Evolutionary conservation across 305 asterid genomes (phyloP).

Genomic region (Salvia sclarea): DNA sequence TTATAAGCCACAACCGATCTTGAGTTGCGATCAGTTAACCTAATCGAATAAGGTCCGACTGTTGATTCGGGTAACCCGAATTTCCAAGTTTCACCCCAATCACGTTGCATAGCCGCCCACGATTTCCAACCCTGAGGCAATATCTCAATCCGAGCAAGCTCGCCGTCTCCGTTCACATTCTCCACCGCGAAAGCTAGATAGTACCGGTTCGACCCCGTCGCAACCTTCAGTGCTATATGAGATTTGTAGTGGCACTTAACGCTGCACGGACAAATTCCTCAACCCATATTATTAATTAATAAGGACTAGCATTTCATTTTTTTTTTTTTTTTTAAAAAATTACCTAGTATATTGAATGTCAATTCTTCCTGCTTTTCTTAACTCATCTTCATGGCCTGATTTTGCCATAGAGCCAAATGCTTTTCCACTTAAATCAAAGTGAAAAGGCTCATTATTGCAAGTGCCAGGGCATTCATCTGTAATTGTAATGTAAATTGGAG

Average conservation of each 20-base stretch:
- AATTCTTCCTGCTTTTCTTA: conserved; percentile 51
- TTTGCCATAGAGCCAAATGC: conserved; percentile 61
- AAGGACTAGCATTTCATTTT: too few relatives aligned
- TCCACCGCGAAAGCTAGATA: conserved; percentile 35
- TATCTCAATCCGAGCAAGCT: conserved; percentile 17
- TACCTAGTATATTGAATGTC: conserved; percentile 51
- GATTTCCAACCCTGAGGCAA: not conserved
- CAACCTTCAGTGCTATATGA: conserved; percentile 24
- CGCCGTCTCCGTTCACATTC: conserved; percentile 38
- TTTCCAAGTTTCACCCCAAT: conserved; percentile 32
- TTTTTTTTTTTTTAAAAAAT: too few relatives aligned
- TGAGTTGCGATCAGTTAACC: not conserved
- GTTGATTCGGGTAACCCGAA: not conserved
- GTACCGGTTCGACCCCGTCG: conserved; percentile 30
- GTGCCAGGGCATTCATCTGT: conserved; percentile 64
- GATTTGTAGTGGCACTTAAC: conserved; percentile 20
- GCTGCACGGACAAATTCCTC: conserved; percentile 32
- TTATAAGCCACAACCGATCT: conserved; percentile 33
- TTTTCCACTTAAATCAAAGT: conserved; percentile 76
- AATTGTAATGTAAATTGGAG: conserved; percentile 51
- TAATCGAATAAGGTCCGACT: conserved; percentile 27
- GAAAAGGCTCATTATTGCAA: conserved; percentile 41
- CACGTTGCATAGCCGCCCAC: conserved; percentile 24
- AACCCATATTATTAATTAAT: too few relatives aligned
- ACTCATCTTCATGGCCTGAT: conserved; percentile 38